A percentile compares a stretch with the other conserved stretches of the same genome.
Conservation (phyloP, 352 stramenopile species). For the Pythium monospermum region DNA sequence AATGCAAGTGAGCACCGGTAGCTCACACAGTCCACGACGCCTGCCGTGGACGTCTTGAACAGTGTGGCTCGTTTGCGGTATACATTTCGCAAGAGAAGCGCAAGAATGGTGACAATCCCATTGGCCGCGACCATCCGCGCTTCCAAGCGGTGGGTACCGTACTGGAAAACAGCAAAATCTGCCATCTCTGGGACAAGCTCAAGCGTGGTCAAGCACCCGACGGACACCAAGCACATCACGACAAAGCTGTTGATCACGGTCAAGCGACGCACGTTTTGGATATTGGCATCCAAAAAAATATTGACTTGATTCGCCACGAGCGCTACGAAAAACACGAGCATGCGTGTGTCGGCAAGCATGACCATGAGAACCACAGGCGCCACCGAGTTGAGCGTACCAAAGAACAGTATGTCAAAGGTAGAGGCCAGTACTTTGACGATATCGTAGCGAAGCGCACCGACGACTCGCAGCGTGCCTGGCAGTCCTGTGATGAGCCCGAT, state of each 20-base stretch:
- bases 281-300: conserved; percentile 18
- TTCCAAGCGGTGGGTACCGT: conserved; percentile 3
- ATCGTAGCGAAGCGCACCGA: too few species aligned
- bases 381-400: not conserved
- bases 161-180: conserved; percentile 1
- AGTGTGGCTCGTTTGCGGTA: conserved; percentile 11
- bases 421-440: conserved; percentile 8
- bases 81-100: conserved; percentile 14
- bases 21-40: conserved; percentile 19
- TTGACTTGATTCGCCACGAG: conserved; percentile 14
- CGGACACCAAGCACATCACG: conserved; percentile 1
- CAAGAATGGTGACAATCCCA: conserved; percentile 13
- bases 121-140: conserved; percentile 5
- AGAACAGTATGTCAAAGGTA: conserved; percentile 19
- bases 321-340: conserved; percentile 1
- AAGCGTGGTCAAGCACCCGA: not conserved
- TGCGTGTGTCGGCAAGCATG: conserved; percentile 11
- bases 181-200: conserved; percentile 1
- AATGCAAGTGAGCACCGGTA: conserved; percentile 14
- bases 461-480: too few species aligned
- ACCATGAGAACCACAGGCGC: conserved; percentile 4
- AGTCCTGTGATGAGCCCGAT: too few species aligned
- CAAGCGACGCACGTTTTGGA: conserved; percentile 9
- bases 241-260: conserved; percentile 9
- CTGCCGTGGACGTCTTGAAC: conserved; percentile 1